Conservation (phyloP, 2,329 filamentous ascomycete genomes). For the Aspergillus novofumigatus region DNA sequence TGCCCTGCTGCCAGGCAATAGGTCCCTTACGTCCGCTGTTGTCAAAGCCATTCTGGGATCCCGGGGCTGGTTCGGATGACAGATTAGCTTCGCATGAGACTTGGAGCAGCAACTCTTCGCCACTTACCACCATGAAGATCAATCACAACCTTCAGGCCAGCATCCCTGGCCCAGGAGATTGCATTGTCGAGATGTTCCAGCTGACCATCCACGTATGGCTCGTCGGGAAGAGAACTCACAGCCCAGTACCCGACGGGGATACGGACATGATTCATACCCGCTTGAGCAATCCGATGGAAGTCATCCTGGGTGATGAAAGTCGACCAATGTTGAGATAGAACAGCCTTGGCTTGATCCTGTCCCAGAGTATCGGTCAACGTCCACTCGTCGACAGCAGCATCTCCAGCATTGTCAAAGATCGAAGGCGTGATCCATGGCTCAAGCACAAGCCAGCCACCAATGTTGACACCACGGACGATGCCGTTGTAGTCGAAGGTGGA, state of each 20-base stretch:
- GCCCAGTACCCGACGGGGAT: slow-evolving; percentile 67
- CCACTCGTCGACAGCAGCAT: slow-evolving; percentile 55
- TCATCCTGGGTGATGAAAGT: slow-evolving; percentile 54
- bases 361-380: slow-evolving; percentile 50
- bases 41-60: slow-evolving; percentile 65
- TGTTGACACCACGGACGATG: slow-evolving; percentile 61
- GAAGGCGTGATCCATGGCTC: slow-evolving; percentile 64
- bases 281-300: slow-evolving; percentile 52
- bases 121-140: slow-evolving; percentile 62
- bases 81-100: slow-evolving; percentile 1
- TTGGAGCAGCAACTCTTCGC: neutral
- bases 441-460: slow-evolving; percentile 62
- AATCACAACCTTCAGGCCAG: slow-evolving; percentile 61
- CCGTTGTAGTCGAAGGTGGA: slow-evolving; percentile 52
- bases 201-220: slow-evolving; percentile 61
- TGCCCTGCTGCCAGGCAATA: slow-evolving; percentile 36
- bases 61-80: slow-evolving; percentile 42
- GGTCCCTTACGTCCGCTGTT: slow-evolving; percentile 53
- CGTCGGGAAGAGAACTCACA: slow-evolving; percentile 48
- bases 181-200: slow-evolving; percentile 55
- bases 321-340: slow-evolving; percentile 55
- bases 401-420: slow-evolving; percentile 50
- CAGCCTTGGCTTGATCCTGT: slow-evolving; percentile 43
- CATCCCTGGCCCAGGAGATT: slow-evolving; percentile 54
- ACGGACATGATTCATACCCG: slow-evolving; percentile 60